Conservation (phyloP, 164 flowering plant genomes). For the Magnolia changhungtana region DNA sequence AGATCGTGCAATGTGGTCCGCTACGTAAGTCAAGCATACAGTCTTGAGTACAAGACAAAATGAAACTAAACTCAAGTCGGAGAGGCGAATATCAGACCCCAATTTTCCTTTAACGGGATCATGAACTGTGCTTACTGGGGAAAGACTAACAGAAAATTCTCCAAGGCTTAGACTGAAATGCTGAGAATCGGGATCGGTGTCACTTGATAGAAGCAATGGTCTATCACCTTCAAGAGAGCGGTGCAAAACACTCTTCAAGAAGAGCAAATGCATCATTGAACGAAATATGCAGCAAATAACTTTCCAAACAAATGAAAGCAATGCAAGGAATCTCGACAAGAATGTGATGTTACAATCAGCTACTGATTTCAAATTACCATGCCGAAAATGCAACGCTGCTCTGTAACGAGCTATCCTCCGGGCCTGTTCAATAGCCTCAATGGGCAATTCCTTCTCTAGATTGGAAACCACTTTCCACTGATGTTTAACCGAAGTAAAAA, state of each 20-base stretch:
- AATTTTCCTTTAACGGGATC: slow-evolving; percentile 20
- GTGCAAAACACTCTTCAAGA: slow-evolving; percentile 7
- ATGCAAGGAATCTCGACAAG: slow-evolving; percentile 25
- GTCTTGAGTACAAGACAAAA: slow-evolving; percentile 40
- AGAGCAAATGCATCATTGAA: slow-evolving; percentile 14
- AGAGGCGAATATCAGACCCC: slow-evolving; percentile 19
- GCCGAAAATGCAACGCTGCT: slow-evolving; percentile 30
- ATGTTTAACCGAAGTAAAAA: slow-evolving; percentile 32
- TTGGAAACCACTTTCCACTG: slow-evolving; percentile 48
- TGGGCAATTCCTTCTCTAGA: slow-evolving; percentile 60
- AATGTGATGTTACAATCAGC: slow-evolving; percentile 7
- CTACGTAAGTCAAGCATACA: slow-evolving; percentile 33
- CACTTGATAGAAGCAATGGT: slow-evolving; percentile 1
- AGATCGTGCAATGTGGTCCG: slow-evolving; percentile 35
- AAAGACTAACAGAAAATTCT: slow-evolving; percentile 38
- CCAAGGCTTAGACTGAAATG: slow-evolving; percentile 37
- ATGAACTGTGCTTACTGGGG: slow-evolving; percentile 28
- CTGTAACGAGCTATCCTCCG: slow-evolving; percentile 61
- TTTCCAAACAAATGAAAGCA: slow-evolving; percentile 34
- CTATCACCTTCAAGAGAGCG: slow-evolving; percentile 18
- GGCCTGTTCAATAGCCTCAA: slow-evolving; percentile 62
- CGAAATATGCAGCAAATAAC: slow-evolving; percentile 21
- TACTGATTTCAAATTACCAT: slow-evolving; percentile 11
- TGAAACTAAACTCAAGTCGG: slow-evolving; percentile 32
- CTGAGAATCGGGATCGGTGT: slow-evolving; percentile 25